phyloP scores from a whole-genome alignment of 352 stramenopile species.

The Pythium myriotylum region DNA sequence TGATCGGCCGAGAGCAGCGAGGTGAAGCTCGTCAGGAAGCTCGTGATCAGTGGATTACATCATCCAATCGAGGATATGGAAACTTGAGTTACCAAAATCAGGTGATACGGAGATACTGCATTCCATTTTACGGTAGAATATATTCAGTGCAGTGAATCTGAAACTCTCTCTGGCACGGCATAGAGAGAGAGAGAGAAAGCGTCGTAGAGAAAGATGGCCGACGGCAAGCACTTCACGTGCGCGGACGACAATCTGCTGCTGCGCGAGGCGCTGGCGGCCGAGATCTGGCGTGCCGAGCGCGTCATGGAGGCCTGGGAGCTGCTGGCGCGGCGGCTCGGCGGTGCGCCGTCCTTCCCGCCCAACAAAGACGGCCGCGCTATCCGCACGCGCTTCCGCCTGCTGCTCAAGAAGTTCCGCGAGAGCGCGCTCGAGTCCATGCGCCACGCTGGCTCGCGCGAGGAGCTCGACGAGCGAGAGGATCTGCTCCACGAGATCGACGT shows the following conservation, averaged over 20 bases:
- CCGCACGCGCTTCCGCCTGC: conserved; percentile 2
- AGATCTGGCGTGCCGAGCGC: conserved; percentile 1
- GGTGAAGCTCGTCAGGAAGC: too few relatives aligned
- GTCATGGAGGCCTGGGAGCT: conserved; percentile 10
- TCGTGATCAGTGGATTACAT: too few relatives aligned
- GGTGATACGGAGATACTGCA: too few relatives aligned
- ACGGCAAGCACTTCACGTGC: conserved; percentile 12
- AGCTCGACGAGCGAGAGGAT: conserved; percentile 1
- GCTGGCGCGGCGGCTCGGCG: not conserved
- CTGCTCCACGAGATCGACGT: conserved; percentile 1
- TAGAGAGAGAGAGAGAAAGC: too few relatives aligned
- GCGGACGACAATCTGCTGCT: conserved; percentile 11
- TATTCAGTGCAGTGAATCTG: too few relatives aligned
- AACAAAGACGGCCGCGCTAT: conserved; percentile 3
- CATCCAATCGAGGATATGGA: too few relatives aligned
- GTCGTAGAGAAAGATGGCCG: not conserved
- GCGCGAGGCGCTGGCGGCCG: not conserved
- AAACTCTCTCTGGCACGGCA: too few relatives aligned
- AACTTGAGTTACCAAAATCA: too few relatives aligned
- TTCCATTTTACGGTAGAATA: too few relatives aligned
- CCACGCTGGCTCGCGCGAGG: not conserved
- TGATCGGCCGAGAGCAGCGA: too few relatives aligned
- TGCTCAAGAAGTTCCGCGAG: conserved; percentile 1
- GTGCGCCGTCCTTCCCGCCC: not conserved
- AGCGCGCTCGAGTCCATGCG: not conserved